Conservation (phyloP, 352 stramenopile genomes). For the Thraustochytrium striatum region DNA sequence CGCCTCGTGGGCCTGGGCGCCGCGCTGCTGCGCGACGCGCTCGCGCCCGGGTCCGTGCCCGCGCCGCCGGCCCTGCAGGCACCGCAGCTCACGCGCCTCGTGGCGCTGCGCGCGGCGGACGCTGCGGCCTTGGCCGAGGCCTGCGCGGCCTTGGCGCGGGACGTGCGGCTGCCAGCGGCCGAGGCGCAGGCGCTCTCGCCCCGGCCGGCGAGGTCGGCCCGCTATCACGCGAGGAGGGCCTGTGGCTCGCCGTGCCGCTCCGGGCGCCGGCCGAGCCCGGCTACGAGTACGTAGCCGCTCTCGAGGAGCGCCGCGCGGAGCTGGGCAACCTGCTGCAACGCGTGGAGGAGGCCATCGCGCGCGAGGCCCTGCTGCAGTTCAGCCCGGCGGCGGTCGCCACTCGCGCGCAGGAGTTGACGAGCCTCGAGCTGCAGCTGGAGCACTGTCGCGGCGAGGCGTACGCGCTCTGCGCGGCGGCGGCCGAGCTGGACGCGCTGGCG, state of each 20-base stretch:
- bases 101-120: background rate
- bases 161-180: too few species aligned
- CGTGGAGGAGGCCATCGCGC: slow-evolving; percentile 1
- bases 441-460: background rate
- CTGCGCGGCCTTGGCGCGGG: background rate
- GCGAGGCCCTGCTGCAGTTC: background rate
- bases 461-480: slow-evolving; percentile 11
- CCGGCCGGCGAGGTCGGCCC: background rate
- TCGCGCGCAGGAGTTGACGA: background rate
- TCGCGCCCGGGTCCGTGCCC: background rate
- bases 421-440: background rate
- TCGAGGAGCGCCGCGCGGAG: background rate
- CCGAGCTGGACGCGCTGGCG: background rate
- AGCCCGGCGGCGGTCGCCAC: background rate
- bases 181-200: too few species aligned
- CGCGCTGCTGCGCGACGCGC: background rate
- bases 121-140: background rate
- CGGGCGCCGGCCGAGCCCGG: background rate
- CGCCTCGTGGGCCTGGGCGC: background rate
- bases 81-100: background rate
- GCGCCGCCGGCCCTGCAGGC: background rate
- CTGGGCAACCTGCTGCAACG: slow-evolving; percentile 3
- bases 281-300: slow-evolving; percentile 5
- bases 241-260: slow-evolving; percentile 3
- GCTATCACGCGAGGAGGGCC: background rate